Base-by-base conservation (phyloP, 164 flowering plant genomes). In the Annona squamosa region DNA sequence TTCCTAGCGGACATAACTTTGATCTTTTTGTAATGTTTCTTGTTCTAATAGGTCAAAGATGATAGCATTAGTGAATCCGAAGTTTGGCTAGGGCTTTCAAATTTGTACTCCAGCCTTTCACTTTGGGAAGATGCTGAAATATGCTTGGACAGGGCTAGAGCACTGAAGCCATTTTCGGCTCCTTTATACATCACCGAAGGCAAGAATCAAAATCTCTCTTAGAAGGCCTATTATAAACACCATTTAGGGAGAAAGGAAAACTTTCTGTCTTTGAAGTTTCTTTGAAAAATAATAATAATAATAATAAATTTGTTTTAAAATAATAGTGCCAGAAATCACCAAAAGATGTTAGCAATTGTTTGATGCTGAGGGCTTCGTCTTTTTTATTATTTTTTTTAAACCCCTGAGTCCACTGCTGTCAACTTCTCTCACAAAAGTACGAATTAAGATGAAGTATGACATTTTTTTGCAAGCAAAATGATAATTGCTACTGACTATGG, bases 11-110 rank as follows among this genome's bases (percentile, higher is more conserved):
- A 7, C 9, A 9, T 3, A 65, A 42, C 7, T 65, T 37, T 52
- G 45, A 37, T 46, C 68, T 46, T 26, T 26, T 26, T 26, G 37
- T 26, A 47, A 41, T 66, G 44, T 4, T 61, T 76, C 5, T 76
- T 59, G 9, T 52, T 48, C 44, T 71, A 19, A 26, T 59, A 82
- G 84, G 75, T 63, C 10, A 75, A 85, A 69, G 90, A 88, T 68
- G 87, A 86, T 77, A 88, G 79, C 63, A 82, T 85, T n/a, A 81
- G 81, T 73, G 99, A 95, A 73, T 87, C 81, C 83, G 97, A 95
- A 83, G 93, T 95, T 72, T 95, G 99, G 99, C 90, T 86, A 75
- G 97, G 88, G 69, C 92, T 95, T 47, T 93, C 99, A 67, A 85
- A 81, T 74, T 77, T 95, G 44, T 95, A 95, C 78, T 85, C 97